Evolutionary conservation across 2,329 filamentous ascomycete species (phyloP).

Genomic region (Ophiognomonia clavigignenti-juglandacearum): DNA sequence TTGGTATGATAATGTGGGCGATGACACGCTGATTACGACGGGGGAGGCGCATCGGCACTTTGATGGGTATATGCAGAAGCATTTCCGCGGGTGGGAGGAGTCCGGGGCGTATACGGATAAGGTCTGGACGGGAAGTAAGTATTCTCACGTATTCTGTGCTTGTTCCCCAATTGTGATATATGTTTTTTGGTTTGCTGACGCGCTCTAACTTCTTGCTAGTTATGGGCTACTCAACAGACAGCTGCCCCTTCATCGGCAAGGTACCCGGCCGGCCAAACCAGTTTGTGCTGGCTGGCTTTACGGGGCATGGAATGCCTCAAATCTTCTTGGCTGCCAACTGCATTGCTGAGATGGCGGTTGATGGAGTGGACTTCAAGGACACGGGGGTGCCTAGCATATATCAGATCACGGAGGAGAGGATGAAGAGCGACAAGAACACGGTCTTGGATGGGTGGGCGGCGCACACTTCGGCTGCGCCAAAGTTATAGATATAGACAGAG

Average conservation of each 20-base stretch:
- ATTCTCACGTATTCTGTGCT: no score
- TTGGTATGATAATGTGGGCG: constrained; percentile 41
- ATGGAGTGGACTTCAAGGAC: constrained; percentile 25
- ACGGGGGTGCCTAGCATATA: constrained; percentile 33
- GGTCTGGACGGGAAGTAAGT: constrained; percentile 38
- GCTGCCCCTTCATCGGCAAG: constrained; percentile 37
- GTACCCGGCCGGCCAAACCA: constrained; percentile 35
- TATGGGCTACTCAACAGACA: constrained; percentile 38
- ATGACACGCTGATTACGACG: constrained; percentile 30
- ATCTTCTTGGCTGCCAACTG: constrained; percentile 36
- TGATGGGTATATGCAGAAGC: constrained; percentile 39
- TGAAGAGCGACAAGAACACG: constrained; percentile 18
- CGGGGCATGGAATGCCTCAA: constrained; percentile 46
- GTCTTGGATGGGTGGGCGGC: constrained; percentile 12
- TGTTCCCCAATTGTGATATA: not conserved
- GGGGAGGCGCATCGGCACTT: constrained; percentile 35
- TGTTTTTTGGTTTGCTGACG: not conserved
- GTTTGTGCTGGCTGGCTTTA: constrained; percentile 44
- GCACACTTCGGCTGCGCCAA: constrained; percentile 2
- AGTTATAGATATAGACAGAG: no score
- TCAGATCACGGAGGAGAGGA: constrained; percentile 26
- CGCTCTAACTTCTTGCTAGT: constrained; percentile 23
- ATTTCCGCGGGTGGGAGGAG: constrained; percentile 41
- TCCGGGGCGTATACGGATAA: constrained; percentile 29
- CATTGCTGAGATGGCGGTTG: constrained; percentile 34